Percentiles rank a stretch among this genome's conserved stretches.
These are phyloP conservation scores for Lepidopterella palustris DNA, from an alignment of 495 filamentous ascomycete genomes.

Conservation along the genomic window DNA sequence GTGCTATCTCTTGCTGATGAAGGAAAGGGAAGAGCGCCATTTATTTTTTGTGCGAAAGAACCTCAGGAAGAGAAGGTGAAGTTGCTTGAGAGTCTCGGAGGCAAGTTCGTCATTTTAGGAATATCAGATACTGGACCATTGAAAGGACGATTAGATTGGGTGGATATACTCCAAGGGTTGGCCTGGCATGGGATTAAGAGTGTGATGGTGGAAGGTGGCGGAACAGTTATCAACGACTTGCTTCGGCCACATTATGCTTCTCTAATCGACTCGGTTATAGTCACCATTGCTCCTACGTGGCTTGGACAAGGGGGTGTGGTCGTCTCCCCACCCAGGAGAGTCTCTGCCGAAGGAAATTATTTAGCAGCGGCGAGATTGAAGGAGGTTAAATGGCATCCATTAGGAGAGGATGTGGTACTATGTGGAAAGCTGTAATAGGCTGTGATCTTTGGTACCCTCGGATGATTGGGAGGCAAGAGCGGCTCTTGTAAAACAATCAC, in stretches of 20 bases:
- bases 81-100: conserved; percentile 45
- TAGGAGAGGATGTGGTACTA: conserved; percentile 75
- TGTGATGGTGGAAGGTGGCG: conserved; percentile 87
- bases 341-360: conserved; percentile 44
- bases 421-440: conserved; percentile 49
- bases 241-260: conserved; percentile 53
- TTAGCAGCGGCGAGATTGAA: conserved; percentile 55
- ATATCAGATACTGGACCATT: conserved; percentile 26
- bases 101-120: conserved; percentile 44
- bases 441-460: no score
- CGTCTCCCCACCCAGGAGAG: conserved; percentile 54
- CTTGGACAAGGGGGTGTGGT: conserved; percentile 71
- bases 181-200: conserved; percentile 58
- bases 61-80: conserved; percentile 27
- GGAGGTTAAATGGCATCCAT: conserved; percentile 62
- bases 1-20: conserved; percentile 57
- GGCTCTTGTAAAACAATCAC: no score
- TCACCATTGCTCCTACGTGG: conserved; percentile 81
- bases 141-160: conserved; percentile 47
- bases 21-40: conserved; percentile 65
- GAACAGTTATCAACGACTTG: conserved; percentile 67
- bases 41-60: conserved; percentile 50
- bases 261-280: conserved; percentile 65
- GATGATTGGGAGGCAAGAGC: no score
- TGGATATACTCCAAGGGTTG: conserved; percentile 52